A percentile compares a stretch with the other conserved stretches of the same genome.
phyloP scores from a whole-genome alignment of 805 yeast species.

The Naumovozyma baii region DNA sequence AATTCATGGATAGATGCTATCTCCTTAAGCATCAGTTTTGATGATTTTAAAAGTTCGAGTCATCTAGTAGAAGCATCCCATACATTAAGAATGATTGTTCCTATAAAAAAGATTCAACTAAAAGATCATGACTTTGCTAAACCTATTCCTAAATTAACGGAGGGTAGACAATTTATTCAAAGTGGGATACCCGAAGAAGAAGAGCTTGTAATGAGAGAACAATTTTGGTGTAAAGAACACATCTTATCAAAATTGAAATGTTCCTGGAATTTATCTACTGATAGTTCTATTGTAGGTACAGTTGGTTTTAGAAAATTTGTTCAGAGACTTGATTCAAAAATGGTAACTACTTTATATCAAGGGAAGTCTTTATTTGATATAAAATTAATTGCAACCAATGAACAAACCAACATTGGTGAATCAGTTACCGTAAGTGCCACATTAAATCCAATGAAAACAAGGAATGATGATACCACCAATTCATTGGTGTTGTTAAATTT shows the following conservation, averaged over 20 bases:
- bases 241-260: conserved; percentile 54
- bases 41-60: conserved; percentile 18
- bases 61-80: conserved; percentile 34
- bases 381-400: conserved; percentile 6
- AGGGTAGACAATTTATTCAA: conserved; percentile 52
- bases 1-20: conserved; percentile 68
- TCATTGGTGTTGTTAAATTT: conserved; percentile 6
- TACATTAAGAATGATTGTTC: conserved; percentile 57
- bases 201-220: conserved; percentile 44
- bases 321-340: conserved; percentile 18
- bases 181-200: conserved; percentile 46
- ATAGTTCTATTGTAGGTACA: conserved; percentile 10
- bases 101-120: conserved; percentile 46
- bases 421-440: conserved; percentile 6
- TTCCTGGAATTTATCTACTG: conserved; percentile 40
- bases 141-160: conserved; percentile 61
- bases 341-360: conserved; percentile 17
- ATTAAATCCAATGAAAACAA: conserved; percentile 6
- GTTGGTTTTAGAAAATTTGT: conserved; percentile 23
- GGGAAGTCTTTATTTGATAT: conserved; percentile 15
- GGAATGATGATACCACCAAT: neutral
- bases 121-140: conserved; percentile 28
- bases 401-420: conserved; percentile 10
- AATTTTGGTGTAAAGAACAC: conserved; percentile 75
- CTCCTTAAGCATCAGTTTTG: conserved; percentile 29